Evolutionary conservation across 1,284 basidiomycete species (phyloP).

Genomic region (Phlebopus sp.): DNA sequence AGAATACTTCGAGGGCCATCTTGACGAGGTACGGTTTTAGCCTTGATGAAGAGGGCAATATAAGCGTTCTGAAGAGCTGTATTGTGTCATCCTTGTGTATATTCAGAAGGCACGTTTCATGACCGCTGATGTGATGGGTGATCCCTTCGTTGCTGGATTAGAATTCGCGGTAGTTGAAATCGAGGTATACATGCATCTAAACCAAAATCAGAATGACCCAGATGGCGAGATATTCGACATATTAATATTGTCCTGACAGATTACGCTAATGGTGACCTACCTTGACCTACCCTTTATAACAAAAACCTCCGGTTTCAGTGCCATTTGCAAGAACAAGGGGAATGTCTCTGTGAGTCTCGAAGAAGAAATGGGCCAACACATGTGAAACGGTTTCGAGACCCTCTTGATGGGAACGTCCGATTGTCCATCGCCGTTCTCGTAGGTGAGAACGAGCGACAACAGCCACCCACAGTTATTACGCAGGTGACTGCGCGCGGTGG

Average conservation of each 20-base stretch:
- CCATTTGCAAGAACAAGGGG: no score
- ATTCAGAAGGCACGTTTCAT: not conserved
- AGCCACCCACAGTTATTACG: no score
- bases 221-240: not conserved
- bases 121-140: not conserved
- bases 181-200: not conserved
- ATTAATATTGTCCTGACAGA: not conserved
- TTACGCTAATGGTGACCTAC: not conserved
- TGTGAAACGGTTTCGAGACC: no score
- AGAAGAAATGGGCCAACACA: no score
- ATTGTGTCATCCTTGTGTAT: not conserved
- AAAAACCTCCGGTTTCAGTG: not conserved
- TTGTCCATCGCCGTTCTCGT: no score
- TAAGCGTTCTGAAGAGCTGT: not conserved
- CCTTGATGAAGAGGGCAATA: not conserved
- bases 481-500: no score
- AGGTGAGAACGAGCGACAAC: no score
- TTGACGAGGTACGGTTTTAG: not conserved
- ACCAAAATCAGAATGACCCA: not conserved
- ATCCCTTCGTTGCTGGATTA: not conserved
- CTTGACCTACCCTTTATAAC: not conserved
- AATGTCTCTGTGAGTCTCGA: no score
- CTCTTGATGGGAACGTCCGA: no score
- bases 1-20: constrained; percentile 3
- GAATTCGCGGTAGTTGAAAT: not conserved